These are phyloP conservation scores for Phytophthora sansomeana DNA, from an alignment of 352 stramenopile genomes.

Conservation along the genomic window DNA sequence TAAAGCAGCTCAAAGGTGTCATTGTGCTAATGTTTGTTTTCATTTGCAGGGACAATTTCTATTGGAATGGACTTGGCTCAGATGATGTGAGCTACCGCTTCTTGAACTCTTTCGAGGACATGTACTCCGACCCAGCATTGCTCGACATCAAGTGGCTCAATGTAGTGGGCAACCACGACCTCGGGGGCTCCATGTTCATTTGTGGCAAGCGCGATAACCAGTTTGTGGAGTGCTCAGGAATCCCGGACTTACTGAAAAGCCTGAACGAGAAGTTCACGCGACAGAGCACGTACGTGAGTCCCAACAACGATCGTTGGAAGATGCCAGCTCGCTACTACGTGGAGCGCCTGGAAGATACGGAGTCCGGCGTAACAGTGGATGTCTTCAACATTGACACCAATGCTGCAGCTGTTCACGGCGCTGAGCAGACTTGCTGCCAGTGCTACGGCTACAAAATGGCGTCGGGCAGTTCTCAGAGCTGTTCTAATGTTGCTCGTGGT, in stretches of 20 bases:
- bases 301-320: conserved; percentile 73
- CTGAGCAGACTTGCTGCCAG: conserved; percentile 78
- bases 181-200: conserved; percentile 79
- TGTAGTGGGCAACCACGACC: conserved; percentile 76
- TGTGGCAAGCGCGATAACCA: conserved; percentile 73
- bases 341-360: conserved; percentile 44
- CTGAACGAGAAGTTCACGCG: conserved; percentile 73
- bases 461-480: conserved; percentile 49
- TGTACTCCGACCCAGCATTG: conserved; percentile 63
- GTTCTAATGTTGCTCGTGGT: conserved; percentile 55
- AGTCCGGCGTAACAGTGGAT: conserved; percentile 57
- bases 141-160: conserved; percentile 75
- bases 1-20: not conserved
- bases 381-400: conserved; percentile 81
- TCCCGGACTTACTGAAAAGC: conserved; percentile 66
- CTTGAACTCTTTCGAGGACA: conserved; percentile 67
- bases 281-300: conserved; percentile 67
- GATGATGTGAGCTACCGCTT: conserved; percentile 75
- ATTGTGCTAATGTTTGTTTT: conserved; percentile 5
- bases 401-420: conserved; percentile 63
- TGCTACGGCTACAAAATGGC: conserved; percentile 79
- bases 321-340: conserved; percentile 75
- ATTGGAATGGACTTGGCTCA: conserved; percentile 77
- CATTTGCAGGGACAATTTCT: conserved; percentile 60
- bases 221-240: conserved; percentile 66